These are phyloP conservation scores for Globisporangium orthogonon DNA, from an alignment of 352 stramenopile genomes.

Conservation along the genomic window DNA sequence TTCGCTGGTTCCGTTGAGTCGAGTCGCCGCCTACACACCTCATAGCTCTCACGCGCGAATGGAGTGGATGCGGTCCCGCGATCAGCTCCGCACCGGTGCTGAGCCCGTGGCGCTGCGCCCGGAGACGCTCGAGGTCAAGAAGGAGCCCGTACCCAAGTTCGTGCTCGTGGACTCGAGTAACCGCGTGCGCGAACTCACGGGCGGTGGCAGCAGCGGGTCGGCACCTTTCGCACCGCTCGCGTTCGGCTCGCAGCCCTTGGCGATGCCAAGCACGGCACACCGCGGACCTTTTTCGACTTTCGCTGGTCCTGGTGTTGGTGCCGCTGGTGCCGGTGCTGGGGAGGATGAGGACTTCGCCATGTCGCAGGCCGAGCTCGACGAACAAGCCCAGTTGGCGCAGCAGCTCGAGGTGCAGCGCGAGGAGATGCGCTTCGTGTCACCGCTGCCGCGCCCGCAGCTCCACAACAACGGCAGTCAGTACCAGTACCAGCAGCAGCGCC, in stretches of 20 bases:
- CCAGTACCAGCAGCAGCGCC: slow-evolving; percentile 17
- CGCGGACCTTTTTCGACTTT: not conserved
- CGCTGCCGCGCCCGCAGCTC: slow-evolving; percentile 33
- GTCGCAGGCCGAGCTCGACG: slow-evolving; percentile 45
- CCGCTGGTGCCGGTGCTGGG: not conserved
- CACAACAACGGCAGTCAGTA: slow-evolving; percentile 21
- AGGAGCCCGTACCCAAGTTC: slow-evolving; percentile 39
- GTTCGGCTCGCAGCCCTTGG: slow-evolving; percentile 13
- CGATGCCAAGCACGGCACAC: slow-evolving; percentile 13
- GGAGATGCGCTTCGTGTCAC: slow-evolving; percentile 74
- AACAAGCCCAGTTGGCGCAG: slow-evolving; percentile 63
- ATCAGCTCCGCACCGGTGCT: slow-evolving; percentile 29
- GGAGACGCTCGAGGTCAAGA: slow-evolving; percentile 12
- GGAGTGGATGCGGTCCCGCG: slow-evolving; percentile 52
- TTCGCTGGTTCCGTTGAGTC: too few species aligned
- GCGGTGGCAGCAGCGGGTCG: slow-evolving; percentile 17
- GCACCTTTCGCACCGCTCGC: slow-evolving; percentile 7
- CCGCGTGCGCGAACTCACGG: slow-evolving; percentile 60
- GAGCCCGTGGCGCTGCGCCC: slow-evolving; percentile 12
- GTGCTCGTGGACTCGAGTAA: slow-evolving; percentile 69
- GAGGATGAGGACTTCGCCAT: slow-evolving; percentile 30
- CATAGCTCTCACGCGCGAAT: slow-evolving; percentile 12
- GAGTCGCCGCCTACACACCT: too few species aligned
- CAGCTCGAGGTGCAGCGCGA: slow-evolving; percentile 70
- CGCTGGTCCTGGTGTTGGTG: too few species aligned